phyloP scores from a whole-genome alignment of 2,329 filamentous ascomycete genomes.

The Chaetoscypha palmicola region DNA sequence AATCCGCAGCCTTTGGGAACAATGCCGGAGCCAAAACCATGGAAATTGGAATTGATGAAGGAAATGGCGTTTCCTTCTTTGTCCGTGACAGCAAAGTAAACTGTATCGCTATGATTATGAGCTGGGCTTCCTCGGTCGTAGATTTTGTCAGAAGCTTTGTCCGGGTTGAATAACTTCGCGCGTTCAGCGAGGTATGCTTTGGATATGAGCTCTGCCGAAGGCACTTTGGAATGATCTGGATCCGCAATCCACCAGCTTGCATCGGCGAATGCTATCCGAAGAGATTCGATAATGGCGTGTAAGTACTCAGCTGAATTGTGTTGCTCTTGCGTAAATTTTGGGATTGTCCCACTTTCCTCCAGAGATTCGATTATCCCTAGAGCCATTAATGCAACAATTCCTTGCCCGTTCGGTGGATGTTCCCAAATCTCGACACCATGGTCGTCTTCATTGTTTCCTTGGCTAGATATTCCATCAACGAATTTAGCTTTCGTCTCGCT shows the following conservation, averaged over 20 bases:
- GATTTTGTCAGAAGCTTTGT: conserved; percentile 51
- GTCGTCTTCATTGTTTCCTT: conserved; percentile 34
- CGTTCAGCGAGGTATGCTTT: conserved; percentile 68
- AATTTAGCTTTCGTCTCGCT: conserved; percentile 38
- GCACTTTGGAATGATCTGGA: conserved; percentile 64
- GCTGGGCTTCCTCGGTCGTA: conserved; percentile 74
- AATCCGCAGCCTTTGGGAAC: conserved; percentile 84
- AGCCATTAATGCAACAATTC: conserved; percentile 90
- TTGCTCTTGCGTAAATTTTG: conserved; percentile 59
- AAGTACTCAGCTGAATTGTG: conserved; percentile 79
- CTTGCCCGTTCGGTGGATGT: conserved; percentile 93
- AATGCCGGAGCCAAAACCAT: conserved; percentile 80
- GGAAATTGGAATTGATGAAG: conserved; percentile 96
- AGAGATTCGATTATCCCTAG: conserved; percentile 86
- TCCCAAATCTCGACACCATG: conserved; percentile 81
- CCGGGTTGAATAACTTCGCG: conserved; percentile 49
- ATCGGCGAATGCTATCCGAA: conserved; percentile 87
- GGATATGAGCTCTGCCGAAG: conserved; percentile 62
- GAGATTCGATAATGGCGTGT: conserved; percentile 79
- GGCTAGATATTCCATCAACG: conserved; percentile 35
- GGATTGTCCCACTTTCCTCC: conserved; percentile 67
- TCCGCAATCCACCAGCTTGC: conserved; percentile 87
- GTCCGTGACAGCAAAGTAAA: conserved; percentile 87
- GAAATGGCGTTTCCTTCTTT: conserved; percentile 79
- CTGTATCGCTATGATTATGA: conserved; percentile 80